Conservation (phyloP, 306 rosid genomes). For the Nissolia schottii region DNA sequence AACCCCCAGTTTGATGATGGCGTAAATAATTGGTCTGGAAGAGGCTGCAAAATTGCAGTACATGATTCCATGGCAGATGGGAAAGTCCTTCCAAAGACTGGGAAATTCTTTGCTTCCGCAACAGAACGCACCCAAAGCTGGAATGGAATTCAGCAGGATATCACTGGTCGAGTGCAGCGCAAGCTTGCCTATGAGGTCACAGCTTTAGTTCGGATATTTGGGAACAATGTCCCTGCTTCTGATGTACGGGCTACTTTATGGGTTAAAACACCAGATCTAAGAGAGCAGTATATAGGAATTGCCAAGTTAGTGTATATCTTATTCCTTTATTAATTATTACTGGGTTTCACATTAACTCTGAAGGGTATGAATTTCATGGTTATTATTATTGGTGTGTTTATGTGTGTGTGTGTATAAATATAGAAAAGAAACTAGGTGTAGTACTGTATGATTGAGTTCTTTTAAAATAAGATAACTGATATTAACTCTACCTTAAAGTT, state of each 20-base stretch:
- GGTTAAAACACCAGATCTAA: slow-evolving; percentile 65
- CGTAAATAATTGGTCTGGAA: slow-evolving; percentile 81
- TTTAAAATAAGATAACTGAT: neutral
- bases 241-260: slow-evolving; percentile 74
- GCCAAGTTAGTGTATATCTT: slow-evolving; percentile 55
- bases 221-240: slow-evolving; percentile 67
- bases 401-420: no score
- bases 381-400: neutral
- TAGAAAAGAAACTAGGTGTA: neutral
- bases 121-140: slow-evolving; percentile 81
- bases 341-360: neutral
- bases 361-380: neutral
- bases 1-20: slow-evolving; percentile 84
- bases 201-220: slow-evolving; percentile 69
- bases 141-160: slow-evolving; percentile 95
- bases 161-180: slow-evolving; percentile 79
- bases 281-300: slow-evolving; percentile 87
- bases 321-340: neutral
- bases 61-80: slow-evolving; percentile 76
- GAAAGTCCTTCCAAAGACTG: slow-evolving; percentile 63
- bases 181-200: slow-evolving; percentile 77
- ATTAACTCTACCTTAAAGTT: neutral
- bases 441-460: neutral
- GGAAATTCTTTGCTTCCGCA: slow-evolving; percentile 75
- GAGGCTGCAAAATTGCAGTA: slow-evolving; percentile 83